Evolutionary conservation across 352 stramenopile species (phyloP).

Genomic region (Phytophthora foliorum): DNA sequence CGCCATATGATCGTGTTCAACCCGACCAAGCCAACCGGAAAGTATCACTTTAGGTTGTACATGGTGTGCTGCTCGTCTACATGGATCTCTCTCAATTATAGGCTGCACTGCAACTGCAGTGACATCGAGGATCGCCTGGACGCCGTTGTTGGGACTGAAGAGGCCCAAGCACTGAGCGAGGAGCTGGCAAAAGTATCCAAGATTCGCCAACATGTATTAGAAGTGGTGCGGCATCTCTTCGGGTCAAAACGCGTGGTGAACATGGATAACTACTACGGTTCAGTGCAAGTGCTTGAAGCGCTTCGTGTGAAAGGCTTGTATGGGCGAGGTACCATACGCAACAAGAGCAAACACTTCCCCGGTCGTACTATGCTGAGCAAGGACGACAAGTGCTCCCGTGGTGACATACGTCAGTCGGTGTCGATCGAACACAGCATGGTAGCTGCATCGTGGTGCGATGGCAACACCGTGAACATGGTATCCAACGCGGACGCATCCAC

Average conservation of each 20-base stretch:
- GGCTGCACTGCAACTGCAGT: not conserved
- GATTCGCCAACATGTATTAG: not conserved
- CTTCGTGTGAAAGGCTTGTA: not conserved
- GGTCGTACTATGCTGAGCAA: not conserved
- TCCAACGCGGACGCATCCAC: not conserved
- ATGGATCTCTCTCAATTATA: constrained; percentile 6
- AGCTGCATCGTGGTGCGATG: not conserved
- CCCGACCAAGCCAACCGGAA: not conserved
- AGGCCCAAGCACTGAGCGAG: not conserved
- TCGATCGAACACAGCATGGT: not conserved
- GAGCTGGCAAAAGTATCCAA: not conserved
- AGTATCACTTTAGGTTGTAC: constrained; percentile 10
- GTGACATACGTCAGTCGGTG: not conserved
- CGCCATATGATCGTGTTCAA: constrained; percentile 8
- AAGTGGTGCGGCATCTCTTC: not conserved
- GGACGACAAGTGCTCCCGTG: not conserved
- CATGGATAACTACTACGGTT: not conserved
- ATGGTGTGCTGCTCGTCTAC: constrained; percentile 6
- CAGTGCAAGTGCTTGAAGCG: not conserved
- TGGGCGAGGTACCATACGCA: not conserved
- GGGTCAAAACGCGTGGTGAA: not conserved
- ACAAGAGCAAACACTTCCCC: not conserved
- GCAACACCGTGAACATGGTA: not conserved
- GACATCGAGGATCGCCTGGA: not conserved
- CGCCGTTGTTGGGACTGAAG: not conserved